A percentile compares a stretch with the other conserved stretches of the same genome.
Evolutionary conservation across 306 rosid species (phyloP).

Genomic region (Sphenostylis stenocarpa): DNA sequence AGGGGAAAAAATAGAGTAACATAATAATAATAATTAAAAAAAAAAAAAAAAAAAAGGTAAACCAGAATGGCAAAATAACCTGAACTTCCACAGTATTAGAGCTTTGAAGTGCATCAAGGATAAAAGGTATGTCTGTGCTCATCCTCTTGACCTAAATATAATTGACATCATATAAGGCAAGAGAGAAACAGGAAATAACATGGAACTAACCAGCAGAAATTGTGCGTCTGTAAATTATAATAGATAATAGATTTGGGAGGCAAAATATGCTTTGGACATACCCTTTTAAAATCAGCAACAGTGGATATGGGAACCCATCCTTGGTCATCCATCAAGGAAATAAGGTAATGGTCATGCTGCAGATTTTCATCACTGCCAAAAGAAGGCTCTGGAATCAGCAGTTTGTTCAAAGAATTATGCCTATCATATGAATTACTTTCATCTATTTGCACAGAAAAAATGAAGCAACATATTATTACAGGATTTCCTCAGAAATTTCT

Average conservation of each 20-base stretch:
- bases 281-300: constrained; percentile 91
- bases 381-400: constrained; percentile 52
- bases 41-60: too few relatives aligned
- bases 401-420: constrained; percentile 23
- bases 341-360: constrained; percentile 69
- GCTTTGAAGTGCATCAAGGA: constrained; percentile 76
- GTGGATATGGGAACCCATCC: constrained; percentile 84
- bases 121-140: constrained; percentile 74
- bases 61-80: constrained; percentile 49
- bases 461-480: background rate
- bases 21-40: too few relatives aligned
- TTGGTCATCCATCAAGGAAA: constrained; percentile 87
- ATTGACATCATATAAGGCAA: background rate
- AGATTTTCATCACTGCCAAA: constrained; percentile 93
- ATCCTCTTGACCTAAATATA: constrained; percentile 61
- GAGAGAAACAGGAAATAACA: constrained; percentile 22
- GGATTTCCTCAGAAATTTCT: background rate
- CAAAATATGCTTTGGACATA: constrained; percentile 37
- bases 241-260: background rate
- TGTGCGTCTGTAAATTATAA: background rate
- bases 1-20: background rate
- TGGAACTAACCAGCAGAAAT: constrained; percentile 5
- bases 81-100: constrained; percentile 78
- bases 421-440: constrained; percentile 5
- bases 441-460: background rate